Conservation (phyloP, 2,329 filamentous ascomycete species). For the Alternaria atra region DNA sequence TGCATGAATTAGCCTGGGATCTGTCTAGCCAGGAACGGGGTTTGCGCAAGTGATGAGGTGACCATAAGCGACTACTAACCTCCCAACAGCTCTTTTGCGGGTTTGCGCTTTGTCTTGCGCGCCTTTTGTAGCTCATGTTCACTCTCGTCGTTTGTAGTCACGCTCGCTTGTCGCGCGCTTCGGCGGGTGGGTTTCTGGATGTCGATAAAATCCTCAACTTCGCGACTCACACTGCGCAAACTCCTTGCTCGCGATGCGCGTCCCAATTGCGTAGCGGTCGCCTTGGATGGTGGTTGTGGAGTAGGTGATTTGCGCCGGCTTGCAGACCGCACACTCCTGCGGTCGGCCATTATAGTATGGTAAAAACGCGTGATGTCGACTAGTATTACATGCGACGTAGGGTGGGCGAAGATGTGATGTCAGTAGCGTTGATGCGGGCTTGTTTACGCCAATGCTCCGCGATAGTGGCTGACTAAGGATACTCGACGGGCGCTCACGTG, state of each 20-base stretch:
- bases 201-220: constrained; percentile 37
- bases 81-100: constrained; percentile 34
- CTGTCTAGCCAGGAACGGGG: background rate
- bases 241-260: constrained; percentile 40
- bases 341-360: constrained; percentile 41
- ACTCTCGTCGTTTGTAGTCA: constrained; percentile 39
- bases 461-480: constrained; percentile 10
- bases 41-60: background rate
- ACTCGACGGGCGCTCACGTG: constrained; percentile 29
- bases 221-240: constrained; percentile 54
- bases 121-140: constrained; percentile 27
- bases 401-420: constrained; percentile 3
- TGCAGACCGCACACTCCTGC: constrained; percentile 42
- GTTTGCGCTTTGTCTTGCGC: constrained; percentile 32
- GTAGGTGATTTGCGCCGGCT: constrained; percentile 48
- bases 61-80: constrained; percentile 33
- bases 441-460: constrained; percentile 16
- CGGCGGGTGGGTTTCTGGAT: constrained; percentile 33
- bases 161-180: constrained; percentile 40
- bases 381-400: constrained; percentile 18
- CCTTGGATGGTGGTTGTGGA: constrained; percentile 37
- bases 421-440: constrained; percentile 9
- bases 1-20: constrained; percentile 19
- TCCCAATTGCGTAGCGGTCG: constrained; percentile 27
- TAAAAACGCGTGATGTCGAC: constrained; percentile 1